Evolutionary conservation across 1,139 yeast species (phyloP).

Genomic region (Hanseniaspora gamundiae): DNA sequence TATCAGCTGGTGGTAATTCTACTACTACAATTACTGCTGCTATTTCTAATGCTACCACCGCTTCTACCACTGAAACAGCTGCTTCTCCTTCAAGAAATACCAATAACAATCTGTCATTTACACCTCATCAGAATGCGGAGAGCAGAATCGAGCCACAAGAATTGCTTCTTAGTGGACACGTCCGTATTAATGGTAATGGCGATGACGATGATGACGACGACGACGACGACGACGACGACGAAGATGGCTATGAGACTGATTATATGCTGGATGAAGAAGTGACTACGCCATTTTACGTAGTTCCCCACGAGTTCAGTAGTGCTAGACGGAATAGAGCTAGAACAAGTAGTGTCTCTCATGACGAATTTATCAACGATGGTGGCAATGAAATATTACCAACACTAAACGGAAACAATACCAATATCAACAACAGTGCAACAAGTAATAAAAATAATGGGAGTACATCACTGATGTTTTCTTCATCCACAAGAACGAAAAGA

Average conservation of each 20-base stretch:
- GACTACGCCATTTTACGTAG: not conserved
- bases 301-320: not conserved
- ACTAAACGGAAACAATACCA: not conserved
- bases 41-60: too few species aligned
- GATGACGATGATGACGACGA: not conserved
- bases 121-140: not conserved
- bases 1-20: too few species aligned
- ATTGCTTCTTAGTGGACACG: not conserved
- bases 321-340: not conserved
- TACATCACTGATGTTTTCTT: not conserved
- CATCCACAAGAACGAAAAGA: constrained; percentile 1
- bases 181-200: not conserved
- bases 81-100: too few species aligned
- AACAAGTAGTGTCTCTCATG: not conserved
- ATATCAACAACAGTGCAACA: not conserved
- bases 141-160: not conserved
- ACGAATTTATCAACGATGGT: not conserved
- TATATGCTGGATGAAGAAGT: constrained; percentile 1
- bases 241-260: not conserved
- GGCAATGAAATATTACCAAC: not conserved
- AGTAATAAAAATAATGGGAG: not conserved
- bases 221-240: not conserved
- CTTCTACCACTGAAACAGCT: too few species aligned
- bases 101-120: not conserved
- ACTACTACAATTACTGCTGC: too few species aligned